Conservation (phyloP, 2,329 filamentous ascomycete species). For the Lecanoromycetidae sp. region DNA sequence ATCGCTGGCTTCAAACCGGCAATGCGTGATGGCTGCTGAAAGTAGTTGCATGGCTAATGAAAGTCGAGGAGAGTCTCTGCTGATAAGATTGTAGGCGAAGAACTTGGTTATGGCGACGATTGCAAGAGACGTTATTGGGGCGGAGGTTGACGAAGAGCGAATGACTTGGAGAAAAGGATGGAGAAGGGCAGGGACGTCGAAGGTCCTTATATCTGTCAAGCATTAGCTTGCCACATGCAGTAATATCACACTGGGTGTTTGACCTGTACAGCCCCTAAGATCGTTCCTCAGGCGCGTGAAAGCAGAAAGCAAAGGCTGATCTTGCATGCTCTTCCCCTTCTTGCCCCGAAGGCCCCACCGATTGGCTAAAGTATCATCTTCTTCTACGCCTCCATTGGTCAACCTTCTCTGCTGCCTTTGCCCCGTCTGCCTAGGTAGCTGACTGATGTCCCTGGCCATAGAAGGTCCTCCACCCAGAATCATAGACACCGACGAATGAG, state of each 20-base stretch:
- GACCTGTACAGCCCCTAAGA: slow-evolving; percentile 72
- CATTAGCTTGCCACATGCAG: neutral
- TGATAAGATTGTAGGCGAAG: slow-evolving; percentile 86
- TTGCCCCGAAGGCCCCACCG: slow-evolving; percentile 82
- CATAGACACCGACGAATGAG: slow-evolving; percentile 88
- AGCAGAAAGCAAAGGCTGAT: slow-evolving; percentile 89
- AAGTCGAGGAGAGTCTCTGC: slow-evolving; percentile 71
- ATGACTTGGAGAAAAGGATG: slow-evolving; percentile 95
- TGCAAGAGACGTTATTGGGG: slow-evolving; percentile 88
- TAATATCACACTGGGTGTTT: slow-evolving; percentile 14
- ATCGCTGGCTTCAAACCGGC: slow-evolving; percentile 93
- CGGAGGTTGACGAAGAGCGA: slow-evolving; percentile 87
- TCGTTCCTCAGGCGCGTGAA: slow-evolving; percentile 85
- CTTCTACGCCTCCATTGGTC: slow-evolving; percentile 2
- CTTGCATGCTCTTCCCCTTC: slow-evolving; percentile 93
- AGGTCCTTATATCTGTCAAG: slow-evolving; percentile 61
- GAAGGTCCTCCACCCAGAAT: slow-evolving; percentile 66
- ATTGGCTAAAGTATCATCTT: slow-evolving; percentile 18
- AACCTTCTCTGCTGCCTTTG: slow-evolving; percentile 7
- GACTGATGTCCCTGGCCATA: slow-evolving; percentile 31
- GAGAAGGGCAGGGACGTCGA: slow-evolving; percentile 79
- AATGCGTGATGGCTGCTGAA: slow-evolving; percentile 91
- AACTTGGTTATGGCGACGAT: slow-evolving; percentile 93
- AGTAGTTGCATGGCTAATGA: slow-evolving; percentile 86
- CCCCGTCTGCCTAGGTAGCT: slow-evolving; percentile 19